Evolutionary conservation across 768 basidiomycete species (phyloP), one percentile per base, ranked within the genome.

Genomic region (Tulasnella sp.): DNA sequence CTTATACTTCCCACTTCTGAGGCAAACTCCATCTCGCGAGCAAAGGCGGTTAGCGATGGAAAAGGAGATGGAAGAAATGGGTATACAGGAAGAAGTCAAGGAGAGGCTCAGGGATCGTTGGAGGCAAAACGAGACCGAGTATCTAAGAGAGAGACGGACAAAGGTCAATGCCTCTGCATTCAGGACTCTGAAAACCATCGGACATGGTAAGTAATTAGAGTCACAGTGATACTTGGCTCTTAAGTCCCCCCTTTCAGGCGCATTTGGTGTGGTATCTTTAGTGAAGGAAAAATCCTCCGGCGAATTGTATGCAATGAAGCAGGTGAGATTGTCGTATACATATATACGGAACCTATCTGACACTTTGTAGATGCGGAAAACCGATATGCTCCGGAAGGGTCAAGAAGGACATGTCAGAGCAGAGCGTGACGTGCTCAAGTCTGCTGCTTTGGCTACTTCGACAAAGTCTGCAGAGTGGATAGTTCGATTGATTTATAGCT

Each of bases 371-470:
- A 70, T 87, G 63, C 78, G 86, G 57, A 89, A 88, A 69, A 77
- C 77, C 55, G 88, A 91, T 66, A 91, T 93, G 89, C 74, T 93
- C 62, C 81, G 87, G 46, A 92, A 91, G 70, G 88, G 90, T 20
- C 93, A 96, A 66, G 93, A 96, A 68, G 93, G 91, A 1, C 93
- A 96, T 66, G 85, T 95, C 62, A 81, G 90, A 46, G 93, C 92
- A 35, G 91, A 96, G 64, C 82, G 91, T 62, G 91, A 98, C 60
- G 71, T 98, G 37, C 76, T 96, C 53, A 89, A 87, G 66, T 85
- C 87, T 28, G 92, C 92, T 5, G 83, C 91, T 10, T 70, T 82
- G 58, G 78, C 83, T 60, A 73, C 74, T 63, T 78, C 84, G 34
- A 76, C 82, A 51, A 74, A 75, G 55, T 75, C 77, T 43, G 81